Evolutionary conservation across 176 grass and related monocot species (phyloP), one percentile per base, ranked within the genome.

Genomic region (Eremochloa ophiuroides): DNA sequence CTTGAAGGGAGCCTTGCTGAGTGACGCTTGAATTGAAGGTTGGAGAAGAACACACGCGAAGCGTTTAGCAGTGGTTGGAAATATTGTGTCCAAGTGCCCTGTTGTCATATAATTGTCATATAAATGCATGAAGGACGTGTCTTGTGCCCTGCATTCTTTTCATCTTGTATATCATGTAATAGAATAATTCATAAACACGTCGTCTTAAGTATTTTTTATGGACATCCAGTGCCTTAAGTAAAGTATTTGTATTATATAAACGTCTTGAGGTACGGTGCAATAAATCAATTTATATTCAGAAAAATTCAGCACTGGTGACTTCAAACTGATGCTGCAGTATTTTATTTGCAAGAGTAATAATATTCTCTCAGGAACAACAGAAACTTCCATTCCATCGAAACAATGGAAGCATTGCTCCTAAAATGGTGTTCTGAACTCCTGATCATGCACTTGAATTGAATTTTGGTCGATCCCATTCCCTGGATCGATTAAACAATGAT

Each of bases 1-100:
- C 34, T 46, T 23, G 7, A n/a, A 79, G 2, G 75, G n/a, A 38
- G 74, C 4, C 7, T 62, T 82, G 53, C 17, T 80, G 69, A 74
- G 69, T 33, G 94, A 93, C 37, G 88, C 75, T 27, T 93, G 83
- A 92, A 55, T 55, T n/a, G 7, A 23, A 79, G 77, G 1, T 15
- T 84, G 63, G 47, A 79, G 47, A 79, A 80, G 51, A 7, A 4
- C 16, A 4, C 16, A 40, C 40, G 67, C 63, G 4, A 71, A 20
- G 4, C 17, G 17, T 5, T n/a, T 59, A 18, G 39, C 10, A 18
- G 44, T 47, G 41, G 18, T 22, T 7, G 0, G 35, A 41, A 59
- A 62, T 51, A 67, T 30, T 10, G 22, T 76, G 27, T 68, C 23
- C 28, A 16, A 42, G 56, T 42, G 38, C 34, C 25, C 29, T 23